phyloP scores from a whole-genome alignment of 1,139 yeast genomes.

The Magnusiomyces ingens region DNA sequence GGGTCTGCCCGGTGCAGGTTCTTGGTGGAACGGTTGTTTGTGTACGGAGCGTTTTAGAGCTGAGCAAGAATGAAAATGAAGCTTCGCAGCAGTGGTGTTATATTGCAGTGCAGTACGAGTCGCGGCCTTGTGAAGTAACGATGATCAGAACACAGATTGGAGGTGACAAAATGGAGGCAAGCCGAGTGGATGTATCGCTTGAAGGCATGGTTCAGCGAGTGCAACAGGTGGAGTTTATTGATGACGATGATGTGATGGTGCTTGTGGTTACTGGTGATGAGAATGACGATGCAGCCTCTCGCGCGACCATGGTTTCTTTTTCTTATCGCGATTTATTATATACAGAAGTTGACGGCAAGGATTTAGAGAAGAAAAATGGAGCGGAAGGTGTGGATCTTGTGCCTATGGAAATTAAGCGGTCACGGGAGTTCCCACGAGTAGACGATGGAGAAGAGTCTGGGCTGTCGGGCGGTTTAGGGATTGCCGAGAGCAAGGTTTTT shows the following conservation, averaged over 20 bases:
- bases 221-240: conserved; percentile 6
- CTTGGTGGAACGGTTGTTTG: too few relatives aligned
- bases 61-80: neutral
- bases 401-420: conserved; percentile 3
- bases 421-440: neutral
- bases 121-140: neutral
- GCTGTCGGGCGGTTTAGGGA: neutral
- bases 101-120: conserved; percentile 2
- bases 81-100: neutral
- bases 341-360: neutral
- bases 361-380: neutral
- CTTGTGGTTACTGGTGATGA: neutral
- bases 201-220: conserved; percentile 1
- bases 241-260: conserved; percentile 2
- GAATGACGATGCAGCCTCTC: neutral
- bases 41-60: neutral
- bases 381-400: neutral
- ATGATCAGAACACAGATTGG: neutral
- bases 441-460: too few relatives aligned
- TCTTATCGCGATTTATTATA: neutral
- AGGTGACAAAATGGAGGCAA: neutral
- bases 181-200: conserved; percentile 5
- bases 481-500: neutral
- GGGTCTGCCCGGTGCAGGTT: neutral
- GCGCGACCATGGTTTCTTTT: neutral